Conservation (phyloP, 2,329 filamentous ascomycete species). For the Dactylellina leptospora region DNA sequence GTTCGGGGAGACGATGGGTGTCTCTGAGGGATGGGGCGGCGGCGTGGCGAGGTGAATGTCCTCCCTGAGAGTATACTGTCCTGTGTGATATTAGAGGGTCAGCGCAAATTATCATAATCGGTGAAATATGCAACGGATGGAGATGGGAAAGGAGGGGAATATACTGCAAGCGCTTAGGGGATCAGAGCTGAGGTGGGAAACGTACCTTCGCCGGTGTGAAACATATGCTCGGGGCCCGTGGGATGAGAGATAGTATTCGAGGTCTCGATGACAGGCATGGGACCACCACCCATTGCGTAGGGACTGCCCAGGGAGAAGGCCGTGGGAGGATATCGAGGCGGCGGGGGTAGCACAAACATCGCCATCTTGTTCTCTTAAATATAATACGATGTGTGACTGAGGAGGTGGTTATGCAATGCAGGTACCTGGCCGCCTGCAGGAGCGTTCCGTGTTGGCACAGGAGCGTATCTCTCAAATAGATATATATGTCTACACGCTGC, state of each 20-base stretch:
- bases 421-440: conserved; percentile 36
- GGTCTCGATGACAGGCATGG: conserved; percentile 84
- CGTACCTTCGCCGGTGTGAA: conserved; percentile 90
- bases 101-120: neutral
- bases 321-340: conserved; percentile 80
- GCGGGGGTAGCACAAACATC: conserved; percentile 77
- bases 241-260: conserved; percentile 87
- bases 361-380: conserved; percentile 27
- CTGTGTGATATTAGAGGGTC: conserved; percentile 62
- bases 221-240: conserved; percentile 82
- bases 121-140: neutral
- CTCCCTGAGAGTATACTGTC: conserved; percentile 89
- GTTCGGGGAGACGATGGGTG: conserved; percentile 85
- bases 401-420: conserved; percentile 34
- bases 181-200: neutral
- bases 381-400: too few species aligned
- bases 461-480: too few species aligned
- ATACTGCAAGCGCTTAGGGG: neutral
- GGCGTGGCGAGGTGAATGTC: conserved; percentile 92
- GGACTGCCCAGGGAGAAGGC: conserved; percentile 72
- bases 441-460: too few species aligned
- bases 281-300: conserved; percentile 72
- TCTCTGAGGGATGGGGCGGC: conserved; percentile 93
- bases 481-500: too few species aligned
- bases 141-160: neutral